Conservation (phyloP, 2,329 filamentous ascomycete species). For the Penicillium psychrosexuale region DNA sequence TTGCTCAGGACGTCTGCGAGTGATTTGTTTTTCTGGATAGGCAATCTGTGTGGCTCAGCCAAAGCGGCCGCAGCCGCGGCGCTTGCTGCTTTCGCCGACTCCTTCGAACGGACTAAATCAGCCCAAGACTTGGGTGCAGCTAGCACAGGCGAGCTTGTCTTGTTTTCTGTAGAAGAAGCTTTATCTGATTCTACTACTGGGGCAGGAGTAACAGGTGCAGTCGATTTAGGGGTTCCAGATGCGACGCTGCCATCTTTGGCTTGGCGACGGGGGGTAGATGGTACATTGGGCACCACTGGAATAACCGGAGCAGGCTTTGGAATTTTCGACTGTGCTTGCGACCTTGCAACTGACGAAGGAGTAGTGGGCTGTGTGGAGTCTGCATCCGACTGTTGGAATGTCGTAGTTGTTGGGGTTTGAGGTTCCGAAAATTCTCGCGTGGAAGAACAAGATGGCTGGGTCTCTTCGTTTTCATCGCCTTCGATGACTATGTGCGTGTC, state of each 20-base stretch:
- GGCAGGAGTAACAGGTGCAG: slow-evolving; percentile 9
- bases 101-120: slow-evolving; percentile 60
- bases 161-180: slow-evolving; percentile 21
- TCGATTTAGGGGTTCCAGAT: slow-evolving; percentile 37
- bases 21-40: slow-evolving; percentile 55
- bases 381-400: slow-evolving; percentile 56
- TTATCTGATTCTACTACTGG: slow-evolving; percentile 4
- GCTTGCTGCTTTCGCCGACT: slow-evolving; percentile 31
- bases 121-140: slow-evolving; percentile 65
- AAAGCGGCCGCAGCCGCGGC: slow-evolving; percentile 27
- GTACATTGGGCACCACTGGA: slow-evolving; percentile 42
- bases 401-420: slow-evolving; percentile 59
- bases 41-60: slow-evolving; percentile 39
- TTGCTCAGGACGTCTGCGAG: slow-evolving; percentile 73
- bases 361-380: slow-evolving; percentile 56
- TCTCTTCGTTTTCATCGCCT: slow-evolving; percentile 20
- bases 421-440: slow-evolving; percentile 40
- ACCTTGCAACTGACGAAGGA: slow-evolving; percentile 50
- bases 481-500: slow-evolving; percentile 29
- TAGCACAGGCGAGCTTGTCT: slow-evolving; percentile 41
- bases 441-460: slow-evolving; percentile 17
- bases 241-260: slow-evolving; percentile 37
- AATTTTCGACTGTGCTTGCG: slow-evolving; percentile 31
- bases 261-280: slow-evolving; percentile 34
- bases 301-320: slow-evolving; percentile 46